Base-by-base conservation (phyloP, 2,329 filamentous ascomycete genomes). In the Stemphylium beticola region DNA sequence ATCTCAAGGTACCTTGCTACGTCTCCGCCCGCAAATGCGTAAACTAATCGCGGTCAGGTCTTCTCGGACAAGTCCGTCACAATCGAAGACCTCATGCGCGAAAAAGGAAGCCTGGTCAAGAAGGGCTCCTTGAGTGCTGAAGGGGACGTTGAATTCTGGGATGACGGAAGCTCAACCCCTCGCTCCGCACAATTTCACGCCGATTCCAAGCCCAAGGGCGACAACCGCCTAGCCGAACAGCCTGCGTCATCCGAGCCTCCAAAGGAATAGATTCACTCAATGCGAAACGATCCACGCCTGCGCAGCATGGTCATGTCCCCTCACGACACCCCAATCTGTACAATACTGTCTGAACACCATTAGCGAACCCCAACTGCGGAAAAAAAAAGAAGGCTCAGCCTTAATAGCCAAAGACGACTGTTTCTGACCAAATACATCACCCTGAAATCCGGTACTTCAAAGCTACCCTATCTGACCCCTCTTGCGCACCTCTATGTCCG, bases 111-210 rank as follows among this genome's bases (percentile, higher is more conserved):
- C 61, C 77, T 90, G 1, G 83, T 93, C 55, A 90, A 88, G 79
- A 85, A 85, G 57, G 89, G 91, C 15, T 85, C 83, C 24, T 71
- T 93, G 29, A 86, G 89, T 46, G 85, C 87, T 62, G 87, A 93
- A 62, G 92, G 91, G n/a, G 90, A 96, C 72, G 79, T 97, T 42
- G 93, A 98, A 74, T 95, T 97, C 65, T 96, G 92, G 89, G 88
- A 90, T 26, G 91, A 96, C 61, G 86, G 87, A 14, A 77, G 78
- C 12, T 62, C 62, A 7, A 74, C 73, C 4, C 64, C 69, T 38
- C 68, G 73, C 20, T 74, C 73, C 2, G 63, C 73, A 20, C 65
- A 71, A 9, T 75, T 74, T 50, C 66, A 72, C 24, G 58, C 66
- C n/a, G 62, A 72, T 26, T 63, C 66, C 1, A 66, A 60, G 32